Evolutionary conservation across 2,329 filamentous ascomycete genomes (phyloP).

Genomic region (Beauveria asiatica): DNA sequence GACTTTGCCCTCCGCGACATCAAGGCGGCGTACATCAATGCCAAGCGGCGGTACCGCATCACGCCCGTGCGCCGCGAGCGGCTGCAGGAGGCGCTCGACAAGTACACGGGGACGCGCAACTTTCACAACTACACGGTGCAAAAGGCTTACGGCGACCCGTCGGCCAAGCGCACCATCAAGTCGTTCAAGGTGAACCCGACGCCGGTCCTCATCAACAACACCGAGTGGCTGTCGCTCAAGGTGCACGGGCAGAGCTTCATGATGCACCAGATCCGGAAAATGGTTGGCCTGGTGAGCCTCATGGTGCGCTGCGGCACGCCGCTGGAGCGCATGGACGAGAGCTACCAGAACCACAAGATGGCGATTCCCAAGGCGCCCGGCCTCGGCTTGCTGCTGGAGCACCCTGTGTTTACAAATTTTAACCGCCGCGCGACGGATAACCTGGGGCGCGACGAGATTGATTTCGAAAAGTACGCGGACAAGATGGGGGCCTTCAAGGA

Average conservation of each 20-base stretch:
- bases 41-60: slow-evolving; percentile 80
- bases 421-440: slow-evolving; percentile 62
- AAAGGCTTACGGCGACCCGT: slow-evolving; percentile 72
- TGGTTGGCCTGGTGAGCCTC: slow-evolving; percentile 88
- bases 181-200: slow-evolving; percentile 71
- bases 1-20: slow-evolving; percentile 62
- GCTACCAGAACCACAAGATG: slow-evolving; percentile 63
- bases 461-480: slow-evolving; percentile 69
- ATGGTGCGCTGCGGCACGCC: slow-evolving; percentile 78
- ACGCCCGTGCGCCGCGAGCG: slow-evolving; percentile 60
- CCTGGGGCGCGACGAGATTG: slow-evolving; percentile 58
- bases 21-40: slow-evolving; percentile 71
- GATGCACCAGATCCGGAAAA: slow-evolving; percentile 99
- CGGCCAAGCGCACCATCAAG: slow-evolving; percentile 83
- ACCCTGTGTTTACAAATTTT: slow-evolving; percentile 85
- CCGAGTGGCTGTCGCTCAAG: slow-evolving; percentile 91
- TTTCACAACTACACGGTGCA: slow-evolving; percentile 98
- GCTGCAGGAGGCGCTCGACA: slow-evolving; percentile 65
- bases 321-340: slow-evolving; percentile 60
- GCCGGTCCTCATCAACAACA: slow-evolving; percentile 80
- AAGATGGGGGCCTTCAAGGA: slow-evolving; percentile 87
- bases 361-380: slow-evolving; percentile 92
- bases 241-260: slow-evolving; percentile 98
- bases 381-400: slow-evolving; percentile 77
- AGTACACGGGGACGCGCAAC: slow-evolving; percentile 78